Percentiles rank a stretch among this genome's conserved stretches.
phyloP scores from a whole-genome alignment of 2,329 filamentous ascomycete genomes.

The Hysterium pulicare region DNA sequence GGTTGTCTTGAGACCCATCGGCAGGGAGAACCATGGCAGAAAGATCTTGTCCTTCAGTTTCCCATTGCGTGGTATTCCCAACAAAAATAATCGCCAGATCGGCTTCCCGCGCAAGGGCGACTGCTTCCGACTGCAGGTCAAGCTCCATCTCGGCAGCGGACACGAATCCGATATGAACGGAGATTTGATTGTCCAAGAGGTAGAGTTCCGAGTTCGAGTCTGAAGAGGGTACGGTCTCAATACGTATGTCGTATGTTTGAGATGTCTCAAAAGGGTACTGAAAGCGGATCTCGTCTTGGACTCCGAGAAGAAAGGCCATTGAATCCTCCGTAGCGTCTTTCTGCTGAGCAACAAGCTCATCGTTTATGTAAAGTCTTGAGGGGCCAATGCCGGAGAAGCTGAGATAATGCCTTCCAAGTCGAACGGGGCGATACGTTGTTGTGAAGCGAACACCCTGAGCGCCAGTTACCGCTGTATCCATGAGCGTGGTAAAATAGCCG shows the following conservation, averaged over 20 bases:
- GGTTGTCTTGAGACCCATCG: slow-evolving; percentile 59
- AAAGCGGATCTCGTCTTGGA: slow-evolving; percentile 14
- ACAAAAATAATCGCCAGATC: slow-evolving; percentile 66
- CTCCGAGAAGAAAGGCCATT: slow-evolving; percentile 17
- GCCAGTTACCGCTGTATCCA: slow-evolving; percentile 13
- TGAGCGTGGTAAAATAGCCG: slow-evolving; percentile 12
- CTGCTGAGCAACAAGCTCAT: no score
- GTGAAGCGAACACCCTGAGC: slow-evolving; percentile 11
- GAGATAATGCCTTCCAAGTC: slow-evolving; percentile 12
- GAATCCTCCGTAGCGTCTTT: slow-evolving; percentile 13
- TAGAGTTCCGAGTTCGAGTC: slow-evolving; percentile 12
- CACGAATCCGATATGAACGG: slow-evolving; percentile 15
- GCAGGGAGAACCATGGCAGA: slow-evolving; percentile 21
- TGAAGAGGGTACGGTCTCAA: slow-evolving; percentile 13
- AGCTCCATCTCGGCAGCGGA: slow-evolving; percentile 15
- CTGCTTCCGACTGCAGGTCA: slow-evolving; percentile 15
- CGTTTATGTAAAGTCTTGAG: slow-evolving; percentile 14
- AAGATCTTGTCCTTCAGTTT: slow-evolving; percentile 21
- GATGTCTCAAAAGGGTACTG: slow-evolving; percentile 8
- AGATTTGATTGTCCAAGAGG: slow-evolving; percentile 14
- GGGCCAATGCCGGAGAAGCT: slow-evolving; percentile 15
- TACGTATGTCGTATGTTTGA: slow-evolving; percentile 10
- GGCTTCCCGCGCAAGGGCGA: slow-evolving; percentile 39
- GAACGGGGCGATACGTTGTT: slow-evolving; percentile 10
- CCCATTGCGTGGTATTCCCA: slow-evolving; percentile 51